phyloP scores from a whole-genome alignment of 768 basidiomycete genomes.

The Gymnopilus junonius region DNA sequence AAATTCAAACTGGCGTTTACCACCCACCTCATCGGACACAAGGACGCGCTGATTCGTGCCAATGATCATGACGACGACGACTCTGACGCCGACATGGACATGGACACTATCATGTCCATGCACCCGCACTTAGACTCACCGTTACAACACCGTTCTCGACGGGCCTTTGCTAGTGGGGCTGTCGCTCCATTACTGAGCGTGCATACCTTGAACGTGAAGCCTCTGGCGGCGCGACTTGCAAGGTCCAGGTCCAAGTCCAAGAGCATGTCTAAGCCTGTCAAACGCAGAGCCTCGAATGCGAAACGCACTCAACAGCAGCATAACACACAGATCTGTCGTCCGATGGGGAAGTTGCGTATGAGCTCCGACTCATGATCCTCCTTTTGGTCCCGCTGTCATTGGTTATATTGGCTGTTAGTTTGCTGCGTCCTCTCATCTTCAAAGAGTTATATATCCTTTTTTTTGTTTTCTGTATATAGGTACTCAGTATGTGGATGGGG shows the following conservation, averaged over 20 bases:
- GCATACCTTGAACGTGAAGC: too few relatives aligned
- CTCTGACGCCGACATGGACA: background rate
- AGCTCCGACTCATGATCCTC: background rate
- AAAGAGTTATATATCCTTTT: too few relatives aligned
- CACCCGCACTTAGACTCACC: background rate
- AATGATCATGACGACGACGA: too few relatives aligned
- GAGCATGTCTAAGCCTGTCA: background rate
- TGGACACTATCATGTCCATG: background rate
- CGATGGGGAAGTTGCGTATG: background rate
- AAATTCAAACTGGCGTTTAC: slow-evolving; percentile 4
- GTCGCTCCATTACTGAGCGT: too few relatives aligned
- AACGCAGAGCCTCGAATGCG: background rate
- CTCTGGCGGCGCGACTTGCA: background rate
- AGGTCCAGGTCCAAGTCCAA: background rate
- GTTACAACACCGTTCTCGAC: background rate
- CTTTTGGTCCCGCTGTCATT: too few relatives aligned
- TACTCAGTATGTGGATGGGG: too few relatives aligned
- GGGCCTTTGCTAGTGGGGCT: background rate
- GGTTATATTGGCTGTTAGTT: too few relatives aligned
- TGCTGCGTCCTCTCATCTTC: too few relatives aligned
- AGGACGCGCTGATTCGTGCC: too few relatives aligned
- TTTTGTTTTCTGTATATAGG: too few relatives aligned
- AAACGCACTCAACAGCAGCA: background rate
- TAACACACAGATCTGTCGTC: background rate
- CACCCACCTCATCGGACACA: too few relatives aligned